Evolutionary conservation across 2,329 filamentous ascomycete genomes (phyloP).

Genomic region (Domatiomyces catenatus): DNA sequence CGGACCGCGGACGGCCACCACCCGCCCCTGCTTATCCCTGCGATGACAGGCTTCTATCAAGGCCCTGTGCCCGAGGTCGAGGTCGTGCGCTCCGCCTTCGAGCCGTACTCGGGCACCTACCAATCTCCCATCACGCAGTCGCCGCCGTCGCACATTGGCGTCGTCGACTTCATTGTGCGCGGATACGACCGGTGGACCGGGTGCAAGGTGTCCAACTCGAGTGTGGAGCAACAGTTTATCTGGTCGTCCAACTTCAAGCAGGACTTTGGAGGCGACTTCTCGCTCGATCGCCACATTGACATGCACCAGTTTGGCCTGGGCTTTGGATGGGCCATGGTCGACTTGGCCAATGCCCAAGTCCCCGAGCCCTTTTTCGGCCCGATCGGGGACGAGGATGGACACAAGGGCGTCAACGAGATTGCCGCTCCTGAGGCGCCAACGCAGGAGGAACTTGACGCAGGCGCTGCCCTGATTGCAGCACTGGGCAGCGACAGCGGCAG

Average conservation of each 20-base stretch:
- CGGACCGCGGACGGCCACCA: constrained; percentile 16
- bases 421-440: constrained; percentile 11
- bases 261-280: constrained; percentile 14
- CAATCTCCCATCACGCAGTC: constrained; percentile 8
- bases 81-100: constrained; percentile 14
- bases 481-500: constrained; percentile 1
- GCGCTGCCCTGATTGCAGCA: constrained; percentile 8
- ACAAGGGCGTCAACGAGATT: constrained; percentile 14
- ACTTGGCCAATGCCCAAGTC: constrained; percentile 12
- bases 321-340: constrained; percentile 15
- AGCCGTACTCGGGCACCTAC: constrained; percentile 12
- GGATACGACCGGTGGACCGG: constrained; percentile 12
- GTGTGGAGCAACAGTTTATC: constrained; percentile 15
- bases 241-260: constrained; percentile 17
- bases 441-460: constrained; percentile 12
- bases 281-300: constrained; percentile 11
- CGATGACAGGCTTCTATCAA: constrained; percentile 11
- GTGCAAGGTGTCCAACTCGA: constrained; percentile 7
- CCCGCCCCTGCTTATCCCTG: constrained; percentile 9
- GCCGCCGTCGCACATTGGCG: constrained; percentile 14
- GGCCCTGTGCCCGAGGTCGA: constrained; percentile 12
- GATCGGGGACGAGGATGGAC: constrained; percentile 12
- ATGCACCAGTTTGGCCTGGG: constrained; percentile 17
- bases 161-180: constrained; percentile 14
- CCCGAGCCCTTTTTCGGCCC: constrained; percentile 12